These are phyloP conservation scores for Quercus aquifolioides DNA, from an alignment of 306 rosid genomes.

Conservation along the genomic window DNA sequence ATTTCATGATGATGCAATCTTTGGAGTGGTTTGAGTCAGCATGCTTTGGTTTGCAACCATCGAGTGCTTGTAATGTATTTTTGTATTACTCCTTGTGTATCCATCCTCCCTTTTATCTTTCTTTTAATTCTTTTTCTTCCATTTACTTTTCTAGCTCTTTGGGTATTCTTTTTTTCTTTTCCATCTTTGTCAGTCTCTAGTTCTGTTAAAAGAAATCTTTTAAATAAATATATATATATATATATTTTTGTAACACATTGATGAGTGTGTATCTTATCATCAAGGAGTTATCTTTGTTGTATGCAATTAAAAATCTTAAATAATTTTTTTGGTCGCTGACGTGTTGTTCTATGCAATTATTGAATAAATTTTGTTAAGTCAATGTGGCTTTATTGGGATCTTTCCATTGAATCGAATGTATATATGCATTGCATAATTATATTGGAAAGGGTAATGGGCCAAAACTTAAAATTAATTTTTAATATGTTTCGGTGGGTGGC, in stretches of 20 bases:
- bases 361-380: no score
- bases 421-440: no score
- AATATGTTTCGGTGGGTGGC: no score
- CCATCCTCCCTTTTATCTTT: conserved; percentile 22
- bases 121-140: background rate
- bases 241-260: background rate
- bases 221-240: background rate
- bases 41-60: conserved; percentile 29
- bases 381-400: no score
- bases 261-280: conserved; percentile 16
- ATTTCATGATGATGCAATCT: conserved; percentile 22
- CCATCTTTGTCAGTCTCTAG: background rate
- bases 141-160: background rate
- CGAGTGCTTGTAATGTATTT: conserved; percentile 51
- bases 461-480: no score
- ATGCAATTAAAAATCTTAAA: background rate
- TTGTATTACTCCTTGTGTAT: conserved; percentile 55
- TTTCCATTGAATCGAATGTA: no score
- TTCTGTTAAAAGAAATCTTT: conserved; percentile 1
- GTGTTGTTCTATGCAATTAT: no score
- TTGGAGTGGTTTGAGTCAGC: conserved; percentile 39
- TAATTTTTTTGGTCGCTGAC: background rate
- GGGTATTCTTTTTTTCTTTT: background rate
- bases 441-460: no score
- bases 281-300: background rate